A percentile compares a stretch with the other conserved stretches of the same genome.
Evolutionary conservation across 2,329 filamentous ascomycete genomes (phyloP).

Genomic region (Alternaria brassicicola): DNA sequence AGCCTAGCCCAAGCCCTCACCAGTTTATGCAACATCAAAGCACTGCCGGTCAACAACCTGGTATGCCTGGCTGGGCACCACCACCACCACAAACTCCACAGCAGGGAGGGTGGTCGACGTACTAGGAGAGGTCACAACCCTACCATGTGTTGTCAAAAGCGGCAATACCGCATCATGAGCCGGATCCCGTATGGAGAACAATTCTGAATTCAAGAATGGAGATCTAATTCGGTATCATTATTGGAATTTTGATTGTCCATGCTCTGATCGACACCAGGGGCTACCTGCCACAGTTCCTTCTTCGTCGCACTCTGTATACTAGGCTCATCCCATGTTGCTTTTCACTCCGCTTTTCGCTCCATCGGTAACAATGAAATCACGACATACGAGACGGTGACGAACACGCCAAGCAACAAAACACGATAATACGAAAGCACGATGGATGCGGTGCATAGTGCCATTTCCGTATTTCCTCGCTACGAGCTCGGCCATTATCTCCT

Average conservation of each 20-base stretch:
- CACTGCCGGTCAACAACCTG: constrained; percentile 54
- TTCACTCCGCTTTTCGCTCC: constrained; percentile 14
- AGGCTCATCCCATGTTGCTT: constrained; percentile 15
- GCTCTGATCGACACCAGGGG: neutral
- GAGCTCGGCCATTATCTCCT: constrained; percentile 16
- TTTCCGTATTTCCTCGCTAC: constrained; percentile 14
- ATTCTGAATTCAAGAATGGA: neutral
- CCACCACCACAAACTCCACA: constrained; percentile 50
- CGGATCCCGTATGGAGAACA: neutral
- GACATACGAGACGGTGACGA: constrained; percentile 30
- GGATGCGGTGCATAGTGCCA: constrained; percentile 7
- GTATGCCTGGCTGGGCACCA: constrained; percentile 59
- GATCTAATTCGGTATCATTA: neutral
- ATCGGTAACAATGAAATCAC: constrained; percentile 25
- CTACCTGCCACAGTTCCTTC: constrained; percentile 6
- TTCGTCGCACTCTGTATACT: constrained; percentile 40
- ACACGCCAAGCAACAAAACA: constrained; percentile 17
- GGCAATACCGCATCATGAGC: neutral
- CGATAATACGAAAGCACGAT: constrained; percentile 24
- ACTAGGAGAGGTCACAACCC: constrained; percentile 24
- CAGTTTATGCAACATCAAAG: constrained; percentile 55
- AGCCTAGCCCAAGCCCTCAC: constrained; percentile 55
- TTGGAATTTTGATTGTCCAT: neutral
- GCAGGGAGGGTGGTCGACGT: constrained; percentile 49
- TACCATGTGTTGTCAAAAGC: neutral